These are phyloP conservation scores for Dianthus caryophyllus DNA, from an alignment of 148 eudicot genomes.

Conservation along the genomic window DNA sequence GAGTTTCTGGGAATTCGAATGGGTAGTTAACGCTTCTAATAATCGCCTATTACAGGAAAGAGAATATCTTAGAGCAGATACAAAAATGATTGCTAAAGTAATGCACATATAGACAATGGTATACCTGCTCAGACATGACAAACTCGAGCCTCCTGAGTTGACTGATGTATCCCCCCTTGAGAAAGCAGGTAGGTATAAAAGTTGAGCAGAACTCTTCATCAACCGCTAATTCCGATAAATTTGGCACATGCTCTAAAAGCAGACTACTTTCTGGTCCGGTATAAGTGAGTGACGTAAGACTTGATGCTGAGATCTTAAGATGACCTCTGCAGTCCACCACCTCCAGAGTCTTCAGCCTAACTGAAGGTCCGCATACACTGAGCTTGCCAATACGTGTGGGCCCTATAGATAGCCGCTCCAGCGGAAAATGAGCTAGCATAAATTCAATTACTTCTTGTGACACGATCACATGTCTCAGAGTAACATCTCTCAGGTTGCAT, in stretches of 20 bases:
- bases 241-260: not conserved
- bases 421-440: conserved; percentile 10
- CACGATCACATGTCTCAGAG: not conserved
- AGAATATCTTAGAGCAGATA: no score
- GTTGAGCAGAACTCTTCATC: not conserved
- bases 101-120: no score
- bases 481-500: not conserved
- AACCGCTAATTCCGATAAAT: conserved; percentile 10
- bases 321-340: no score
- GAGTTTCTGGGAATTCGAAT: not conserved
- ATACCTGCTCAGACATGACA: not conserved
- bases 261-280: no score
- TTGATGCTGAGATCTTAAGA: no score
- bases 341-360: no score
- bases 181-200: not conserved
- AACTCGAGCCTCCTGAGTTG: conserved; percentile 7
- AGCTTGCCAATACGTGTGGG: no score
- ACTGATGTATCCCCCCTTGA: not conserved
- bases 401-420: conserved; percentile 11
- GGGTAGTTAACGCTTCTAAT: not conserved
- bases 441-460: not conserved
- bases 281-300: no score
- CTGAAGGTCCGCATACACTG: no score
- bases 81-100: no score
- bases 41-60: not conserved